A percentile compares a stretch with the other conserved stretches of the same genome.
These are phyloP conservation scores for Chrysosporium keratinophilum DNA, from an alignment of 2,329 filamentous ascomycete genomes.

Conservation along the genomic window DNA sequence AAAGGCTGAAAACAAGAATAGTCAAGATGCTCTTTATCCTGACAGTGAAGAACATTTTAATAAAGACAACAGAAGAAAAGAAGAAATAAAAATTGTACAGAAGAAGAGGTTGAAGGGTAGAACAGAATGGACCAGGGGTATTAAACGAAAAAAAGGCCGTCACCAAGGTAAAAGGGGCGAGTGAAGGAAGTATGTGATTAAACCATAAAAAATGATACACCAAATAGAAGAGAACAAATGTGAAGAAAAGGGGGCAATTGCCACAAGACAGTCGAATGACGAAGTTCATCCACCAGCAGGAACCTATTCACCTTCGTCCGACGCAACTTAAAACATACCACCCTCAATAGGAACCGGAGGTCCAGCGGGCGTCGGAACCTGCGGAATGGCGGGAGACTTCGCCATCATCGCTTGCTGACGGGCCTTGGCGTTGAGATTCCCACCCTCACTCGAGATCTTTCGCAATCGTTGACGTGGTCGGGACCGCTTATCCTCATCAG, in stretches of 20 bases:
- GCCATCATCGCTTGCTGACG: conserved; percentile 31
- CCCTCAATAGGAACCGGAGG: conserved; percentile 23
- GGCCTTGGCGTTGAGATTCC: conserved; percentile 38
- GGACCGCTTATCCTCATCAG: conserved; percentile 33
- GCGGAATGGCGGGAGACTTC: conserved; percentile 25
- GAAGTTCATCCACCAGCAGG: conserved; percentile 6
- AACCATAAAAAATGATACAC: conserved; percentile 4
- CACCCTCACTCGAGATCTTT: conserved; percentile 44
- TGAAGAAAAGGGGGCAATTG: not conserved
- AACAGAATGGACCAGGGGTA: conserved; percentile 1
- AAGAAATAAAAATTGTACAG: not conserved
- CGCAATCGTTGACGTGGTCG: conserved; percentile 34
- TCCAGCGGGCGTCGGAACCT: conserved; percentile 17
- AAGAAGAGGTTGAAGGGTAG: not conserved
- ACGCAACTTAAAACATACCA: conserved; percentile 30
- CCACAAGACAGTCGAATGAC: conserved; percentile 1
- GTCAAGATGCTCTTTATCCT: not conserved
- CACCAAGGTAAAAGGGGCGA: not conserved
- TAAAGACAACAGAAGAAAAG: not conserved
- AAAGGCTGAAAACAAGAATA: not conserved
- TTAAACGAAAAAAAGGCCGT: conserved; percentile 7
- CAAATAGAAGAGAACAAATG: conserved; percentile 1
- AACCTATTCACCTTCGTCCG: not conserved
- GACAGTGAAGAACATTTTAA: too few relatives aligned
- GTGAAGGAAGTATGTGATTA: not conserved